phyloP scores from a whole-genome alignment of 305 asterid species.

The Monarda citriodora region DNA sequence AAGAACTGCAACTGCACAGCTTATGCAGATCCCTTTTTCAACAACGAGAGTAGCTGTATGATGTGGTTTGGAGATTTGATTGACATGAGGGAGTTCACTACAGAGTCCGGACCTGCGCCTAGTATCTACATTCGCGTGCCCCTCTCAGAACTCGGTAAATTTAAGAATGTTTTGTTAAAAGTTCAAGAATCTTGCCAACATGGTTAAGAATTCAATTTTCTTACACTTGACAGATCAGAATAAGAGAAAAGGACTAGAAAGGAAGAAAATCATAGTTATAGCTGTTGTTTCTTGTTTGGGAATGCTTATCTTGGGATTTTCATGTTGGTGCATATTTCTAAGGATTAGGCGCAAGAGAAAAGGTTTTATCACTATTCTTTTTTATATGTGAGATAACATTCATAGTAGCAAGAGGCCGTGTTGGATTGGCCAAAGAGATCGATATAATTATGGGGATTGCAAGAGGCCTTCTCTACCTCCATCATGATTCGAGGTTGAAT shows the following conservation, averaged over 20 bases:
- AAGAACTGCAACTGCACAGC: constrained; percentile 23
- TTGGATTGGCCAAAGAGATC: constrained; percentile 20
- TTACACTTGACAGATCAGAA: constrained; percentile 10
- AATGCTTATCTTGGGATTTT: constrained; percentile 1
- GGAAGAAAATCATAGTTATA: background rate
- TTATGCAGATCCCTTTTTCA: constrained; percentile 11
- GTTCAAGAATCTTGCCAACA: background rate
- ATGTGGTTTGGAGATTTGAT: constrained; percentile 24
- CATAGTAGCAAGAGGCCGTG: background rate
- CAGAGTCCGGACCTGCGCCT: background rate
- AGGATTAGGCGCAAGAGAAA: constrained; percentile 7
- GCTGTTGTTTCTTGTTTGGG: background rate
- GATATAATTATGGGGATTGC: constrained; percentile 23
- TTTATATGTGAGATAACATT: background rate
- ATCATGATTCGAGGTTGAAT: constrained; percentile 23
- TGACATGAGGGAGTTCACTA: constrained; percentile 12
- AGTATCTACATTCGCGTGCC: constrained; percentile 19
- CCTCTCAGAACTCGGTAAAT: constrained; percentile 10
- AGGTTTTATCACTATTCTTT: constrained; percentile 9
- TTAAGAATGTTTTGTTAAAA: background rate
- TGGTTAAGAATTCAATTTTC: background rate
- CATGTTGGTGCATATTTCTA: constrained; percentile 2
- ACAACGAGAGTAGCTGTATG: constrained; percentile 13
- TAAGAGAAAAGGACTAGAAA: background rate
- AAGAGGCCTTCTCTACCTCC: constrained; percentile 23